Percentiles rank a stretch among this genome's conserved stretches.
phyloP scores from a whole-genome alignment of 1,284 basidiomycete genomes.

The Megacollybia platyphylla region DNA sequence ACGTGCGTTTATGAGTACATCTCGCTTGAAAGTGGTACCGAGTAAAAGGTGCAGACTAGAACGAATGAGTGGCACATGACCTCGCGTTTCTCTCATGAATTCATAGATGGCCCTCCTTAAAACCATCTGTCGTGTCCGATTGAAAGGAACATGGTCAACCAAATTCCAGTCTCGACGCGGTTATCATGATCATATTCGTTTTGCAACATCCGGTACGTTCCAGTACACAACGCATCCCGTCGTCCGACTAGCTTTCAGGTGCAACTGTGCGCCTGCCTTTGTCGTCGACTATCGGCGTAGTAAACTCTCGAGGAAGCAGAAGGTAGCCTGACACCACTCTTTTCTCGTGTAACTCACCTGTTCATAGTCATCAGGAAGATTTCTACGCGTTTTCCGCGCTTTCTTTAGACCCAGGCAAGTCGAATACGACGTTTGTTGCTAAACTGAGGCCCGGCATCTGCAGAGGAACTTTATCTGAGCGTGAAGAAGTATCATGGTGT shows the following conservation, averaged over 20 bases:
- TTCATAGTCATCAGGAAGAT: slow-evolving; percentile 68
- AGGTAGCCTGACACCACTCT: slow-evolving; percentile 25
- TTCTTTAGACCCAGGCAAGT: slow-evolving; percentile 39
- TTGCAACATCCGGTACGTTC: slow-evolving; percentile 6
- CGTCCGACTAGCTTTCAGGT: slow-evolving; percentile 11
- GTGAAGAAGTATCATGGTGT: slow-evolving; percentile 48
- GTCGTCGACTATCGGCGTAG: slow-evolving; percentile 51
- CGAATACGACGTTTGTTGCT: neutral
- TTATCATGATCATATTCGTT: slow-evolving; percentile 10
- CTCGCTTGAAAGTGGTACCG: no score
- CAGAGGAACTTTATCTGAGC: slow-evolving; percentile 51
- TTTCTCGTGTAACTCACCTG: slow-evolving; percentile 11
- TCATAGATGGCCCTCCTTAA: no score
- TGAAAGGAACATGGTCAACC: neutral
- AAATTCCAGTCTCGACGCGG: neutral
- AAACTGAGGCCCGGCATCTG: neutral
- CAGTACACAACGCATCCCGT: neutral
- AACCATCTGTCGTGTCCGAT: neutral
- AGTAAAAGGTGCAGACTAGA: no score
- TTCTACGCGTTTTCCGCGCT: slow-evolving; percentile 68
- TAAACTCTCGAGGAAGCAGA: slow-evolving; percentile 66
- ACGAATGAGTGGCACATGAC: no score
- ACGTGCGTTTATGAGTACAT: no score
- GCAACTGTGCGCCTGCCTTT: slow-evolving; percentile 26
- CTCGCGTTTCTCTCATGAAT: no score